Conservation (phyloP, 2,329 filamentous ascomycete species). For the Epichloe uncinata region DNA sequence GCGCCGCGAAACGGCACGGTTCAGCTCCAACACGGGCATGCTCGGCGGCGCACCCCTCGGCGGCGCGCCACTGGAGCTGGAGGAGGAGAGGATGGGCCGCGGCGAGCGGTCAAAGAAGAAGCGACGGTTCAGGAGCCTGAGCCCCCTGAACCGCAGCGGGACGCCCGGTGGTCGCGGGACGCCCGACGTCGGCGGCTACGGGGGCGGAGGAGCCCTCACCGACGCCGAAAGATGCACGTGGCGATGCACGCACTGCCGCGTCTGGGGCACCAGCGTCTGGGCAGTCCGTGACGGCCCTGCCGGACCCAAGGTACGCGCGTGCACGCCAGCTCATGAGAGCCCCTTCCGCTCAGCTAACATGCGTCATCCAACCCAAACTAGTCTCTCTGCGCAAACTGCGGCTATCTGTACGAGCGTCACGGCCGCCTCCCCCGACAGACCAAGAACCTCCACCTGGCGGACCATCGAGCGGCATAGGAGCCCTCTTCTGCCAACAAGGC, state of each 20-base stretch:
- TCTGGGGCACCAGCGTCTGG: conserved; percentile 89
- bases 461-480: conserved; percentile 14
- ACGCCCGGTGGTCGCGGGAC: conserved; percentile 64
- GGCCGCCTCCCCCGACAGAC: conserved; percentile 59
- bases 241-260: conserved; percentile 77
- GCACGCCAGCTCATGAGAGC: too few relatives aligned
- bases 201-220: conserved; percentile 53
- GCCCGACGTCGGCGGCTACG: conserved; percentile 64
- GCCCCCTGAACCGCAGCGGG: conserved; percentile 52
- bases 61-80: conserved; percentile 33
- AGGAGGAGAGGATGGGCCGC: conserved; percentile 77
- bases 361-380: conserved; percentile 19
- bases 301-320: conserved; percentile 53
- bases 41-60: conserved; percentile 57
- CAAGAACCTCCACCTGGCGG: conserved; percentile 25
- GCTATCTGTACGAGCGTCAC: conserved; percentile 76
- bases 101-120: conserved; percentile 95
- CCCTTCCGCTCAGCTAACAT: too few relatives aligned
- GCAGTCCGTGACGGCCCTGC: conserved; percentile 82
- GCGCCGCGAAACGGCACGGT: conserved; percentile 80
- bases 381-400: conserved; percentile 90
- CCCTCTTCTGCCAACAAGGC: conserved; percentile 9
- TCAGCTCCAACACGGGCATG: conserved; percentile 77
- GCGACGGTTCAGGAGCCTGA: conserved; percentile 77
- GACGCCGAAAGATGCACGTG: conserved; percentile 71